Conservation (phyloP, 345 rosid species). For the Cochlearia excelsa region DNA sequence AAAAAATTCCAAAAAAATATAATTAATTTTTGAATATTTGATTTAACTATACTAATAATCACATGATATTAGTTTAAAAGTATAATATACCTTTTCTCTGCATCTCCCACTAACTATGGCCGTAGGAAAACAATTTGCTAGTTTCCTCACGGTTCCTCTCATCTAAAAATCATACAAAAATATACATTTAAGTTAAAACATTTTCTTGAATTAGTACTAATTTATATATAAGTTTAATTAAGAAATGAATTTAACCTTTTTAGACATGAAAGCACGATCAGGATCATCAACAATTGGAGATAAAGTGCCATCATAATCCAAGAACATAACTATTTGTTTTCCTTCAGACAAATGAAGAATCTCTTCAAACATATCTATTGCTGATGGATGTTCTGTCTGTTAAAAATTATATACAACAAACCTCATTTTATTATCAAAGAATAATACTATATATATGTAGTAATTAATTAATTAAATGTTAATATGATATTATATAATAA, state of each 20-base stretch:
- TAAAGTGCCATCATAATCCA: conserved; percentile 94
- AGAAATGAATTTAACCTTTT: conserved; percentile 44
- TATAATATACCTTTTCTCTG: conserved; percentile 76
- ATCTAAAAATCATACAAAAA: conserved; percentile 42
- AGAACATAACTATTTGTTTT: conserved; percentile 83
- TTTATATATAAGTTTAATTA: too few relatives aligned
- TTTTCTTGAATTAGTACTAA: neutral
- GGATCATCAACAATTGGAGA: conserved; percentile 95
- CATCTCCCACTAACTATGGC: conserved; percentile 96
- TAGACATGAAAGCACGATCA: conserved; percentile 83
- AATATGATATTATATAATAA: neutral
- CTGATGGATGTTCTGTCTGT: conserved; percentile 83
- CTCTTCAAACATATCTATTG: conserved; percentile 70
- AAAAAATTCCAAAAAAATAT: conserved; percentile 1
- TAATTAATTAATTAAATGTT: neutral
- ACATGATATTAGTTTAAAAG: too few relatives aligned
- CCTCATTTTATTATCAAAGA: conserved; percentile 29
- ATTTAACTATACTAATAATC: neutral
- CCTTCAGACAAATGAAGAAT: conserved; percentile 60
- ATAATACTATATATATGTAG: conserved; percentile 17
- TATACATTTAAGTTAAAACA: too few relatives aligned
- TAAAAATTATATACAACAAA: conserved; percentile 34
- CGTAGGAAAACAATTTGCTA: conserved; percentile 73
- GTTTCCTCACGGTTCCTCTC: conserved; percentile 76
- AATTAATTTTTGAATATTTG: neutral